A percentile compares a stretch with the other conserved stretches of the same genome.
phyloP scores from a whole-genome alignment of 2,329 filamentous ascomycete genomes.

The Tolypocladium ophioglossoides region DNA sequence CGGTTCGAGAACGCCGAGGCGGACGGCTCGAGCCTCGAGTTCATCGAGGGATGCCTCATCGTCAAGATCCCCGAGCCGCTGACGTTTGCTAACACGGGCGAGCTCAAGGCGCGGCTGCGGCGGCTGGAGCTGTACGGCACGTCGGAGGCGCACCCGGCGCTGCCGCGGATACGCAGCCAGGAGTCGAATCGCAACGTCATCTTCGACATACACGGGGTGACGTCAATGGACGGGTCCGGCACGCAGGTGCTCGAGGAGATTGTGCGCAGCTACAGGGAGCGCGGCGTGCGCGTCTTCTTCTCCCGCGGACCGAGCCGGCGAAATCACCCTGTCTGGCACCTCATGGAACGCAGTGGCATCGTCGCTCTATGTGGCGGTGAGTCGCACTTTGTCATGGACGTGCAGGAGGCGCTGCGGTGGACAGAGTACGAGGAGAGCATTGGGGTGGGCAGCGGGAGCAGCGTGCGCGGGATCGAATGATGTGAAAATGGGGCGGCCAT shows the following conservation, averaged over 20 bases:
- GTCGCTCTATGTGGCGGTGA: slow-evolving; percentile 71
- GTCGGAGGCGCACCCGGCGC: slow-evolving; percentile 69
- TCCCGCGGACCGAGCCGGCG: slow-evolving; percentile 40
- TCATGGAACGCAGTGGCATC: slow-evolving; percentile 74
- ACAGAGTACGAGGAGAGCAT: slow-evolving; percentile 59
- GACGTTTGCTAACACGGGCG: slow-evolving; percentile 93
- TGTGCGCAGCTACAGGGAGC: slow-evolving; percentile 65
- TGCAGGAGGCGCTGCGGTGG: slow-evolving; percentile 73
- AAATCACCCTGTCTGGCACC: slow-evolving; percentile 50
- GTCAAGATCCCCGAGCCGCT: slow-evolving; percentile 96
- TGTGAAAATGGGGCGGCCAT: slow-evolving; percentile 2
- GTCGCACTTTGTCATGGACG: slow-evolving; percentile 68
- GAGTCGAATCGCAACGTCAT: slow-evolving; percentile 86
- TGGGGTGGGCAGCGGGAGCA: slow-evolving; percentile 11
- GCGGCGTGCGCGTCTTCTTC: slow-evolving; percentile 70
- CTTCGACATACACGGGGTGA: slow-evolving; percentile 97
- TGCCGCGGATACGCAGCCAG: slow-evolving; percentile 66
- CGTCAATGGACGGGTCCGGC: slow-evolving; percentile 84
- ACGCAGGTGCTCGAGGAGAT: slow-evolving; percentile 89
- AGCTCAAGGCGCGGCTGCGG: slow-evolving; percentile 72
- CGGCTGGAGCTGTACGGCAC: slow-evolving; percentile 89
- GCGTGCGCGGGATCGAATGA: neutral
- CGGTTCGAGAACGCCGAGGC: slow-evolving; percentile 79
- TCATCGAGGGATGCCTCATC: slow-evolving; percentile 84
- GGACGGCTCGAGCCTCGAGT: slow-evolving; percentile 65